A percentile compares a stretch with the other conserved stretches of the same genome.
These are phyloP conservation scores for Fusarium napiforme DNA, from an alignment of 2,329 filamentous ascomycete species.

Conservation along the genomic window DNA sequence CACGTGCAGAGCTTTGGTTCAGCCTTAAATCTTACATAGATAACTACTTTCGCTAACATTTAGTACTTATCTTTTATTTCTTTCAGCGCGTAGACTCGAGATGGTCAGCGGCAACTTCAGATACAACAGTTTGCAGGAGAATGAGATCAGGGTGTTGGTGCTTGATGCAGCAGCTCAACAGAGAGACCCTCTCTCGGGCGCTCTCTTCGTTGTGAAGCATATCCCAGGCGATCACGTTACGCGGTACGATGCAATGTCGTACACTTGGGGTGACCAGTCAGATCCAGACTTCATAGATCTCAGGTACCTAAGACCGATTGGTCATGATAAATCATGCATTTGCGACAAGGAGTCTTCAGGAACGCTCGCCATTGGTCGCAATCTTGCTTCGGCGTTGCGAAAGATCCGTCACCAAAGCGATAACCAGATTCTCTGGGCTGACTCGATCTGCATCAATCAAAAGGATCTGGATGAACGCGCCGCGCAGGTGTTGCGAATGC, in stretches of 20 bases:
- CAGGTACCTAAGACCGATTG: background rate
- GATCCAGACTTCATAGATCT: background rate
- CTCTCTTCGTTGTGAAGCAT: background rate
- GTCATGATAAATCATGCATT: background rate
- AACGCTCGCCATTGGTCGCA: background rate
- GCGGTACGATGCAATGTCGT: slow-evolving; percentile 1
- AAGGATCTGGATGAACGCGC: background rate
- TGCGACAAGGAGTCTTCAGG: background rate
- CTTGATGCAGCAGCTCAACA: background rate
- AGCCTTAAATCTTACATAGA: background rate
- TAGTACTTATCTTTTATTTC: background rate
- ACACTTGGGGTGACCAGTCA: slow-evolving; percentile 6
- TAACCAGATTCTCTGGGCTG: background rate
- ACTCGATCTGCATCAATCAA: slow-evolving; percentile 15
- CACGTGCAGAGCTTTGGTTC: background rate
- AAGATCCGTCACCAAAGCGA: background rate
- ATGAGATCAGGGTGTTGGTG: slow-evolving; percentile 1
- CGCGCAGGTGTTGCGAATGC: slow-evolving; percentile 2
- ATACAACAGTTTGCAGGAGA: background rate
- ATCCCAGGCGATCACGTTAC: background rate
- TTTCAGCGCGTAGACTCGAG: background rate
- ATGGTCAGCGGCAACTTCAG: background rate
- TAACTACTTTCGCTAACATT: background rate
- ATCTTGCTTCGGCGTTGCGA: slow-evolving; percentile 2
- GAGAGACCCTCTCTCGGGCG: background rate